These are phyloP conservation scores for Aspergillus vadensis DNA, from an alignment of 2,329 filamentous ascomycete genomes.

Conservation along the genomic window DNA sequence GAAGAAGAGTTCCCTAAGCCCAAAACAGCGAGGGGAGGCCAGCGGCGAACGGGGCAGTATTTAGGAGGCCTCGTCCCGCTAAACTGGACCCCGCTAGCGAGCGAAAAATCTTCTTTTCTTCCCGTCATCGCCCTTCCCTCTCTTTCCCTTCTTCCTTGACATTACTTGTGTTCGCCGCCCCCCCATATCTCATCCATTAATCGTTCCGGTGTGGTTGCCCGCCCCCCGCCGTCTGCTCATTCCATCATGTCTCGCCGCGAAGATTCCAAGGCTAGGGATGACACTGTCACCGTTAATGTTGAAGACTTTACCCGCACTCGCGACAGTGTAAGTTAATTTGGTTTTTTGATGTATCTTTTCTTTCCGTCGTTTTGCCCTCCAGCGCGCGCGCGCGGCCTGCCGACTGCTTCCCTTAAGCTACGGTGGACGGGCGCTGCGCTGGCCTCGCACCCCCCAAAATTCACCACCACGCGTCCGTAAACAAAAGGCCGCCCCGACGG, in stretches of 20 bases:
- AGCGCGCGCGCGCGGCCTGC: neutral
- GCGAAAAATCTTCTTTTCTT: conserved; percentile 23
- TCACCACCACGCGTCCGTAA: conserved; percentile 19
- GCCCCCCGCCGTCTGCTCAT: conserved; percentile 41
- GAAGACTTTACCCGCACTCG: conserved; percentile 79
- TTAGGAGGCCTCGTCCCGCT: conserved; percentile 22
- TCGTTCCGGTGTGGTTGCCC: neutral
- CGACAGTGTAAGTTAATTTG: conserved; percentile 68
- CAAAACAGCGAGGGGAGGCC: conserved; percentile 21
- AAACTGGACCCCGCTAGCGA: conserved; percentile 24
- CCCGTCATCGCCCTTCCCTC: conserved; percentile 20
- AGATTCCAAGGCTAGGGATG: conserved; percentile 39
- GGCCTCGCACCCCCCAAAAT: neutral
- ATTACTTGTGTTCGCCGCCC: conserved; percentile 10
- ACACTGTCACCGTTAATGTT: conserved; percentile 54
- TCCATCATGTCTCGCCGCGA: conserved; percentile 48
- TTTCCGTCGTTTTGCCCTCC: neutral
- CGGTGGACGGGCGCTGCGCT: conserved; percentile 7
- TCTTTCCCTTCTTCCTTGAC: conserved; percentile 9
- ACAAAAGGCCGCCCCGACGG: conserved; percentile 11
- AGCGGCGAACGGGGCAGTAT: conserved; percentile 16
- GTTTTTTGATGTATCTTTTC: conserved; percentile 17
- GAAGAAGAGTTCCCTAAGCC: conserved; percentile 16
- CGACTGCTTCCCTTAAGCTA: conserved; percentile 8
- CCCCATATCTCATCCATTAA: conserved; percentile 46